A percentile compares a stretch with the other conserved stretches of the same genome.
Evolutionary conservation across 768 basidiomycete genomes (phyloP).

Genomic region (Macrocybe gigantea): DNA sequence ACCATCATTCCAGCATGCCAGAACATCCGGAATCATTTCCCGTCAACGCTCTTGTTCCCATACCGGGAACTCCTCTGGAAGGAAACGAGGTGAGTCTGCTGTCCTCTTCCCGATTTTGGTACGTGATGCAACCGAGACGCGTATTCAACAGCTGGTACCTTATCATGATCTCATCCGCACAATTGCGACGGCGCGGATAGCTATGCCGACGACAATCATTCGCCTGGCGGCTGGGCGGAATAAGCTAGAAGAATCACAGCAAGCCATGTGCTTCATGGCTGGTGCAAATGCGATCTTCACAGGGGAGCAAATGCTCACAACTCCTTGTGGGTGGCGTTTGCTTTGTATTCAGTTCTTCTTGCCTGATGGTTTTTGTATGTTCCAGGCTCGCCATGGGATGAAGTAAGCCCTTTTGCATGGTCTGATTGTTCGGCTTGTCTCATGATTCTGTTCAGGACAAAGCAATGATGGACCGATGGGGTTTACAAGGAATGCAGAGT

Average conservation of each 20-base stretch:
- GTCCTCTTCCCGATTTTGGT: not conserved
- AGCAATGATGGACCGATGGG: slow-evolving; percentile 91
- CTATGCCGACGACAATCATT: slow-evolving; percentile 89
- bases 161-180: slow-evolving; percentile 86
- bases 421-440: slow-evolving; percentile 2
- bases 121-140: not conserved
- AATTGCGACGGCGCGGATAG: slow-evolving; percentile 91
- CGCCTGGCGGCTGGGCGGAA: slow-evolving; percentile 92
- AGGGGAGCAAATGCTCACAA: slow-evolving; percentile 97
- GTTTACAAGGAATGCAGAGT: slow-evolving; percentile 84
- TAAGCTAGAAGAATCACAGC: slow-evolving; percentile 83
- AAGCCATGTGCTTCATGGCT: slow-evolving; percentile 98
- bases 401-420: slow-evolving; percentile 36
- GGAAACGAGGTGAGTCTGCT: slow-evolving; percentile 64
- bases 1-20: slow-evolving; percentile 57
- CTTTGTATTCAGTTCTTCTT: slow-evolving; percentile 1
- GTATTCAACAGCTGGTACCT: slow-evolving; percentile 55
- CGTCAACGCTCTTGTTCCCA: slow-evolving; percentile 95
- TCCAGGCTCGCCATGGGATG: slow-evolving; percentile 89
- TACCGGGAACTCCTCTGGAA: slow-evolving; percentile 90
- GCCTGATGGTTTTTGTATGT: slow-evolving; percentile 6
- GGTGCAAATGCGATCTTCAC: slow-evolving; percentile 98
- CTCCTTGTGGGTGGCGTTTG: slow-evolving; percentile 65
- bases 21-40: slow-evolving; percentile 99
- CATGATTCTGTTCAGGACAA: slow-evolving; percentile 57